A percentile compares a stretch with the other conserved stretches of the same genome.
phyloP scores from a whole-genome alignment of 345 rosid genomes.

The Eucalyptus cloeziana region DNA sequence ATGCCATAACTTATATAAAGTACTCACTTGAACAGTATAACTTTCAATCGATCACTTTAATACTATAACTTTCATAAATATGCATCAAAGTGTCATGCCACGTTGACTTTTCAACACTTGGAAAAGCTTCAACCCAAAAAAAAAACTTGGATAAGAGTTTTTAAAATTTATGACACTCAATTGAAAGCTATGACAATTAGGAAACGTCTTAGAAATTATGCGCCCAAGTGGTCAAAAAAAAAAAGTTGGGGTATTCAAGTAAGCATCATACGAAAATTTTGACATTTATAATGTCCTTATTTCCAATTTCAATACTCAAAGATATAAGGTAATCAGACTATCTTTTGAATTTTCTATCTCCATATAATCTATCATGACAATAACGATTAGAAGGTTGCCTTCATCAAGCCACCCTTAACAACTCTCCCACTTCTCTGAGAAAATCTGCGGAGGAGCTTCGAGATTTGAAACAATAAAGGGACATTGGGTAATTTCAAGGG shows the following conservation, averaged over 20 bases:
- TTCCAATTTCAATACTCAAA: not conserved
- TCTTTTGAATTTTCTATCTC: not conserved
- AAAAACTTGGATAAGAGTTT: not conserved
- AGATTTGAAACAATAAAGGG: not conserved
- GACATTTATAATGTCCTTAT: too few species aligned
- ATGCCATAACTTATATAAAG: too few species aligned
- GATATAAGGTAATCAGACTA: not conserved
- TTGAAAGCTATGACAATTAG: not conserved
- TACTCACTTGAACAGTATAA: fast-evolving
- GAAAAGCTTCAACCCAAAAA: too few species aligned
- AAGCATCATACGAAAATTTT: not conserved
- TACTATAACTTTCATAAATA: too few species aligned
- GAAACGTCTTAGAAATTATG: not conserved
- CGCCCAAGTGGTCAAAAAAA: fast-evolving
- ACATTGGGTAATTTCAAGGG: not conserved
- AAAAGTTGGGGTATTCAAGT: fast-evolving
- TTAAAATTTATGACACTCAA: too few species aligned
- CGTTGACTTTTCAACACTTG: too few species aligned
- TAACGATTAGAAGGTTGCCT: not conserved
- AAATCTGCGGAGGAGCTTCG: not conserved
- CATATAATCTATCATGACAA: not conserved
- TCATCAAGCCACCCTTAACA: not conserved
- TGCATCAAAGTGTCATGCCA: too few species aligned
- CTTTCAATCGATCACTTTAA: too few species aligned
- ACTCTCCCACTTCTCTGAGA: not conserved